Percentiles rank a stretch among this genome's conserved stretches.
phyloP scores from a whole-genome alignment of 768 basidiomycete species.

The Rhodotorula sphaerocarpa region DNA sequence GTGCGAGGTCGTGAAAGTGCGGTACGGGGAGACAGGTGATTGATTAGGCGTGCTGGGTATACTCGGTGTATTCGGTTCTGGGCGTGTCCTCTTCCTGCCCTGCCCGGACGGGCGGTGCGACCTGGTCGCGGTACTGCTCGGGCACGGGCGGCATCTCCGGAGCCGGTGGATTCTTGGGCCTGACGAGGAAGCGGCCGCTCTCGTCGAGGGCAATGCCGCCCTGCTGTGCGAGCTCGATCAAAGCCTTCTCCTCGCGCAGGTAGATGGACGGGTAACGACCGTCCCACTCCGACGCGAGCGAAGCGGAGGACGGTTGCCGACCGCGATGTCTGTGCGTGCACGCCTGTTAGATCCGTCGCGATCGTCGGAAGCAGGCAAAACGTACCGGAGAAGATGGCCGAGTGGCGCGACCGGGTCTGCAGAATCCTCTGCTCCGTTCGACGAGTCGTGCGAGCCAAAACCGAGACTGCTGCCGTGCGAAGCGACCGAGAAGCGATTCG shows the following conservation, averaged over 20 bases:
- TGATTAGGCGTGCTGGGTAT: no score
- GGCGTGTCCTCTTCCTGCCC: no score
- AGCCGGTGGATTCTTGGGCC: constrained; percentile 3
- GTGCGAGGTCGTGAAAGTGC: no score
- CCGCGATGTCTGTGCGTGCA: constrained; percentile 15
- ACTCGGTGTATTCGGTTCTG: no score
- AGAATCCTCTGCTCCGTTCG: constrained; percentile 7
- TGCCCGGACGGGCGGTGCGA: no score
- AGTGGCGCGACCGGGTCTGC: constrained; percentile 9
- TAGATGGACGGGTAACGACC: constrained; percentile 26
- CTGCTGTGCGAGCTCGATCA: constrained; percentile 21
- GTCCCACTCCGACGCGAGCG: constrained; percentile 4
- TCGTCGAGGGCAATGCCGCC: constrained; percentile 18
- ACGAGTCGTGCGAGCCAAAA: constrained; percentile 21
- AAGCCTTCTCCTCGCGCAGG: constrained; percentile 19
- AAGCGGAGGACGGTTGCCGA: constrained; percentile 6
- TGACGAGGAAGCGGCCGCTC: constrained; percentile 24
- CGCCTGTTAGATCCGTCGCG: no score
- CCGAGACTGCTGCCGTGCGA: constrained; percentile 21
- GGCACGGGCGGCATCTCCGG: constrained; percentile 9
- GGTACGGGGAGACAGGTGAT: no score
- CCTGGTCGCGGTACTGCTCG: constrained; percentile 3
- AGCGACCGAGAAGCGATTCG: constrained; percentile 13
- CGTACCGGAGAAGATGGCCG: constrained; percentile 17
- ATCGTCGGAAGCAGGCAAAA: no score